These are phyloP conservation scores for Calycina marina DNA, from an alignment of 2,329 filamentous ascomycete genomes.

Conservation along the genomic window DNA sequence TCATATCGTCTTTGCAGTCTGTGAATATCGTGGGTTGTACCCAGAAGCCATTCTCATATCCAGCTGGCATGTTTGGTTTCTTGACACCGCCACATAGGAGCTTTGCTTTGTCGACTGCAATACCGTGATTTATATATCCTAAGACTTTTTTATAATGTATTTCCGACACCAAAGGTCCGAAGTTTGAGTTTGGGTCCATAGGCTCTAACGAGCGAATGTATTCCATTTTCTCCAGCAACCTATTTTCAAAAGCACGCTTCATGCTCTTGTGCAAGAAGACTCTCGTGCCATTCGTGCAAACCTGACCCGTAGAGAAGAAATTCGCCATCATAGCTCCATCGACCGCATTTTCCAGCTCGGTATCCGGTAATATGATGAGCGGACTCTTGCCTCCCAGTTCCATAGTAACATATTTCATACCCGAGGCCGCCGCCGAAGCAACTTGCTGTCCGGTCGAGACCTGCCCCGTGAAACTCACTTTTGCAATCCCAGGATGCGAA, in stretches of 20 bases:
- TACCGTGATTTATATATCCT: slow-evolving; percentile 63
- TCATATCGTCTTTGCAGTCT: slow-evolving; percentile 72
- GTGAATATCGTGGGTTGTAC: slow-evolving; percentile 74
- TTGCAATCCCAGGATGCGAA: slow-evolving; percentile 56
- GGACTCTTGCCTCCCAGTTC: slow-evolving; percentile 83
- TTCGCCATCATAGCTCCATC: slow-evolving; percentile 89
- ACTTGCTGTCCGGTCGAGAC: slow-evolving; percentile 75
- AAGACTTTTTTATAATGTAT: slow-evolving; percentile 64
- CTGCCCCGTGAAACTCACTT: slow-evolving; percentile 83
- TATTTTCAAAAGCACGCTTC: slow-evolving; percentile 53
- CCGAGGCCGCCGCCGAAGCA: slow-evolving; percentile 55
- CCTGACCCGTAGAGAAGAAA: slow-evolving; percentile 82
- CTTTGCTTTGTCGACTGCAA: slow-evolving; percentile 56
- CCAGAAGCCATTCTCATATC: slow-evolving; percentile 56
- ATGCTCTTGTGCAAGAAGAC: slow-evolving; percentile 63
- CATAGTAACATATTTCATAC: slow-evolving; percentile 87
- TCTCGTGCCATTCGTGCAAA: slow-evolving; percentile 83
- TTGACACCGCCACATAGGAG: slow-evolving; percentile 57
- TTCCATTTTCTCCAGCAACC: slow-evolving; percentile 54
- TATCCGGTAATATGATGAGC: slow-evolving; percentile 65
- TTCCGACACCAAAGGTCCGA: slow-evolving; percentile 67
- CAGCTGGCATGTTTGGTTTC: slow-evolving; percentile 30
- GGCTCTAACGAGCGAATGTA: slow-evolving; percentile 59
- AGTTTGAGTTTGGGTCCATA: slow-evolving; percentile 60
- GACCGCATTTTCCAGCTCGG: slow-evolving; percentile 64